phyloP scores from a whole-genome alignment of 495 filamentous ascomycete species.

The Podospora comata region DNA sequence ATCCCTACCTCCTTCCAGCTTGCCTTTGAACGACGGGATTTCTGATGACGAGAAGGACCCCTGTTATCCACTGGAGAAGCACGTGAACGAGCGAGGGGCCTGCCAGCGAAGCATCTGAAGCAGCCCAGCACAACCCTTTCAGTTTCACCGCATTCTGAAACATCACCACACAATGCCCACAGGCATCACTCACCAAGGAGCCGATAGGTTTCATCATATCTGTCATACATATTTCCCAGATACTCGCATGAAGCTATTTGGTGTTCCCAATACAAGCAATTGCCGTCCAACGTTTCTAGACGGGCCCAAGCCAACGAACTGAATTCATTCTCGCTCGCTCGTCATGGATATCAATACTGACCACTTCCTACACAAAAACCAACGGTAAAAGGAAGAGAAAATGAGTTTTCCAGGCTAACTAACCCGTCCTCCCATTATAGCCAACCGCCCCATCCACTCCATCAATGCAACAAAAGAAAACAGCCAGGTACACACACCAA shows the following conservation, averaged over 20 bases:
- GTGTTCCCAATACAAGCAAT: not conserved
- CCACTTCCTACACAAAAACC: slow-evolving; percentile 7
- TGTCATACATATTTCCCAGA: not conserved
- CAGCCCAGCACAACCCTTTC: not conserved
- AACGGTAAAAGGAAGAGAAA: not conserved
- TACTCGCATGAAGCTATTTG: not conserved
- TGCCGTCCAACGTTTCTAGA: not conserved
- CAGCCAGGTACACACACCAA: not conserved
- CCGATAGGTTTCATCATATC: not conserved
- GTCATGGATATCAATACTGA: slow-evolving; percentile 14
- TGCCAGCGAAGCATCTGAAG: not conserved
- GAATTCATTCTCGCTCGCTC: slow-evolving; percentile 1
- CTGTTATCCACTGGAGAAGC: not conserved
- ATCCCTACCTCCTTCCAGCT: not conserved
- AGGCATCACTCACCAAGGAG: not conserved
- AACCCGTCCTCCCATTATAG: not conserved
- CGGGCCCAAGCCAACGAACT: not conserved
- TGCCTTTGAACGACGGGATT: not conserved
- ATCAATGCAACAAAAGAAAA: slow-evolving; percentile 9
- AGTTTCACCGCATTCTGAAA: not conserved
- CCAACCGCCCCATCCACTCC: not conserved
- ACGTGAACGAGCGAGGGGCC: not conserved
- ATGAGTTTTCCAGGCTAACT: slow-evolving; percentile 9
- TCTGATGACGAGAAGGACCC: not conserved
- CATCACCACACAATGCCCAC: not conserved